Evolutionary conservation across 495 filamentous ascomycete genomes (phyloP).

Genomic region (Parathielavia appendiculata): DNA sequence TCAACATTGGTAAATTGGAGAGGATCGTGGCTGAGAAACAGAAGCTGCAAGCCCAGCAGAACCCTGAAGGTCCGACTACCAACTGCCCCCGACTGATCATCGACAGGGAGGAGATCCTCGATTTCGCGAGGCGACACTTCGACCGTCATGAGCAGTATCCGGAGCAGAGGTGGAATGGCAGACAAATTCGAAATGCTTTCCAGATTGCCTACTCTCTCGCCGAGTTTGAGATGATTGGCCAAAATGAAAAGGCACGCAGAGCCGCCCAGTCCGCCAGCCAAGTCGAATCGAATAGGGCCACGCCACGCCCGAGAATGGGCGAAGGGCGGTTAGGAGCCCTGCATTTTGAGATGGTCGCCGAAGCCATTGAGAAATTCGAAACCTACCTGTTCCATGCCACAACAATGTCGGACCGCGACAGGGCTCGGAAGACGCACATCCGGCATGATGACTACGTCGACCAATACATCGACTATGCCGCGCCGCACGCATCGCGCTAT

Average conservation of each 20-base stretch:
- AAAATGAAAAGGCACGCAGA: too few relatives aligned
- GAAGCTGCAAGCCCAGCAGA: too few relatives aligned
- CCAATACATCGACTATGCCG: too few relatives aligned
- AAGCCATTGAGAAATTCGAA: constrained; percentile 1
- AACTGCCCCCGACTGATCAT: background rate
- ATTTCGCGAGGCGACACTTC: background rate
- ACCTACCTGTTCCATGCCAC: background rate
- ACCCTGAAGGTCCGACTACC: background rate
- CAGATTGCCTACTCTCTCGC: constrained; percentile 38
- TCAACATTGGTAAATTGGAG: constrained; percentile 2
- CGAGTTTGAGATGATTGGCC: constrained; percentile 26
- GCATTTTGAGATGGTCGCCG: background rate
- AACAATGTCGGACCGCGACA: background rate
- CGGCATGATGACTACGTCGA: background rate
- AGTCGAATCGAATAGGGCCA: too few relatives aligned
- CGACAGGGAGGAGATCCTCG: background rate
- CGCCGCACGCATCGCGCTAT: too few relatives aligned
- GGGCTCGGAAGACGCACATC: background rate
- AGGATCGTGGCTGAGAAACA: background rate
- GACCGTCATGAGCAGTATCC: background rate
- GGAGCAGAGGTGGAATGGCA: constrained; percentile 31
- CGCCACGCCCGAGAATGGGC: too few relatives aligned
- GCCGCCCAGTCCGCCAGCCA: too few relatives aligned
- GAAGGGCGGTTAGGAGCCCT: too few relatives aligned
- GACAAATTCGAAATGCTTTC: constrained; percentile 37